Percentiles rank a stretch among this genome's conserved stretches.
phyloP scores from a whole-genome alignment of 2,329 filamentous ascomycete genomes.

The Pestalotiopsis sp. region DNA sequence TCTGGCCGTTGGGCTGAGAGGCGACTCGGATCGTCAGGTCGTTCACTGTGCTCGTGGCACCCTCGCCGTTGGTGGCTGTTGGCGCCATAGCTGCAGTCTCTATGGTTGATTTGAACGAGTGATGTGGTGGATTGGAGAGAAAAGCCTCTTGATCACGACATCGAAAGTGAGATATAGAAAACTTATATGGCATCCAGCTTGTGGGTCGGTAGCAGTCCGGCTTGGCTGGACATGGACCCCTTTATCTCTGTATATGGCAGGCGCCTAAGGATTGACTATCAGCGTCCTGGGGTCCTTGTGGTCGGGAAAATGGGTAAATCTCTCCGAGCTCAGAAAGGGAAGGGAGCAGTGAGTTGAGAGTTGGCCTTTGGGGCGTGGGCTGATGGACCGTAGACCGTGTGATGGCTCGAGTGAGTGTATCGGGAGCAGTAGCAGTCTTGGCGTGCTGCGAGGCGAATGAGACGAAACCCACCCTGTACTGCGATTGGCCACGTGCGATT shows the following conservation, averaged over 20 bases:
- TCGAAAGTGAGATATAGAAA: constrained; percentile 20
- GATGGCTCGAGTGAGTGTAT: constrained; percentile 9
- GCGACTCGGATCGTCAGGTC: constrained; percentile 26
- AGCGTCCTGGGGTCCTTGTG: constrained; percentile 19
- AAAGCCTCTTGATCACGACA: constrained; percentile 14
- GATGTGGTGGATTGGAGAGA: constrained; percentile 19
- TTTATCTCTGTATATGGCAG: constrained; percentile 20
- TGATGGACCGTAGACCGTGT: constrained; percentile 23
- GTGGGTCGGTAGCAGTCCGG: background rate
- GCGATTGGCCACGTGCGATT: constrained; percentile 14
- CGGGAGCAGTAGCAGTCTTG: background rate
- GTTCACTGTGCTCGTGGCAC: constrained; percentile 23
- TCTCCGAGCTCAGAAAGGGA: constrained; percentile 34
- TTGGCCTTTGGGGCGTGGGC: background rate
- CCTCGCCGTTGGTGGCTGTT: constrained; percentile 29
- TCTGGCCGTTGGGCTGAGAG: constrained; percentile 31
- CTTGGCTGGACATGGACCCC: constrained; percentile 13
- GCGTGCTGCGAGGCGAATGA: background rate
- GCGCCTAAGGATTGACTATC: constrained; percentile 9
- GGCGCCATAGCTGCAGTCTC: constrained; percentile 32
- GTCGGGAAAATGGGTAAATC: constrained; percentile 31
- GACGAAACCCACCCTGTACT: background rate
- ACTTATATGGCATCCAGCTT: constrained; percentile 26
- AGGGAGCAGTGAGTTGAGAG: constrained; percentile 1
- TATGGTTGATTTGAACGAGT: constrained; percentile 21